phyloP scores from a whole-genome alignment of 768 basidiomycete genomes.

The Mycena metata region DNA sequence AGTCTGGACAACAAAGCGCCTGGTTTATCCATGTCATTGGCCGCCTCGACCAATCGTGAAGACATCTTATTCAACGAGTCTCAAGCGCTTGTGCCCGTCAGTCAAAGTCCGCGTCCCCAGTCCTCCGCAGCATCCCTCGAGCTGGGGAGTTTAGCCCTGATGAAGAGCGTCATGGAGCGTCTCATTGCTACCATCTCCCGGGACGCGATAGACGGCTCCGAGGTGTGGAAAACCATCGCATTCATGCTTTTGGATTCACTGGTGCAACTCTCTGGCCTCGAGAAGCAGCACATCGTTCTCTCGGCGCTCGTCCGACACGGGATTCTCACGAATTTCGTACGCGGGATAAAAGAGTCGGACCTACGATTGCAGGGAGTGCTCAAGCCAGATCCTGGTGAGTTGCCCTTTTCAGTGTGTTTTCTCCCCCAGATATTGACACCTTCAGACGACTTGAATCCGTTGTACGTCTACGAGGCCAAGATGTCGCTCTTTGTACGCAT shows the following conservation, averaged over 20 bases:
- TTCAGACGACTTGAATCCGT: slow-evolving; percentile 87
- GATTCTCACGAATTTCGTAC: slow-evolving; percentile 84
- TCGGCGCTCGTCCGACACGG: slow-evolving; percentile 77
- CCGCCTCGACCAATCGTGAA: slow-evolving; percentile 57
- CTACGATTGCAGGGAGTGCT: slow-evolving; percentile 78
- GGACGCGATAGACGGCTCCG: slow-evolving; percentile 95
- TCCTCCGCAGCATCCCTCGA: slow-evolving; percentile 61
- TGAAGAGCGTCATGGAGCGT: slow-evolving; percentile 80
- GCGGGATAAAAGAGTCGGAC: slow-evolving; percentile 88
- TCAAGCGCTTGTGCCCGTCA: slow-evolving; percentile 49
- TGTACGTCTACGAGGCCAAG: slow-evolving; percentile 96
- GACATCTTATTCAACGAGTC: slow-evolving; percentile 56
- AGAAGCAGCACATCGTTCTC: slow-evolving; percentile 76
- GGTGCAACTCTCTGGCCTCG: slow-evolving; percentile 75
- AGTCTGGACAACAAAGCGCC: slow-evolving; percentile 29
- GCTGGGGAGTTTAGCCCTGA: slow-evolving; percentile 70
- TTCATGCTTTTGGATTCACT: slow-evolving; percentile 91
- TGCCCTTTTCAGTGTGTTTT: slow-evolving; percentile 3
- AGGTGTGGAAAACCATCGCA: slow-evolving; percentile 97
- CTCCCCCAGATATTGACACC: slow-evolving; percentile 4
- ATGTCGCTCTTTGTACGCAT: slow-evolving; percentile 91
- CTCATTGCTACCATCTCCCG: slow-evolving; percentile 80
- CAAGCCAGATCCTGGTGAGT: slow-evolving; percentile 88
- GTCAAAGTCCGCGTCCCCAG: slow-evolving; percentile 38
- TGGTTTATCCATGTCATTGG: slow-evolving; percentile 46